These are phyloP conservation scores for Orbilia brochopaga DNA, from an alignment of 2,329 filamentous ascomycete genomes.

Conservation along the genomic window DNA sequence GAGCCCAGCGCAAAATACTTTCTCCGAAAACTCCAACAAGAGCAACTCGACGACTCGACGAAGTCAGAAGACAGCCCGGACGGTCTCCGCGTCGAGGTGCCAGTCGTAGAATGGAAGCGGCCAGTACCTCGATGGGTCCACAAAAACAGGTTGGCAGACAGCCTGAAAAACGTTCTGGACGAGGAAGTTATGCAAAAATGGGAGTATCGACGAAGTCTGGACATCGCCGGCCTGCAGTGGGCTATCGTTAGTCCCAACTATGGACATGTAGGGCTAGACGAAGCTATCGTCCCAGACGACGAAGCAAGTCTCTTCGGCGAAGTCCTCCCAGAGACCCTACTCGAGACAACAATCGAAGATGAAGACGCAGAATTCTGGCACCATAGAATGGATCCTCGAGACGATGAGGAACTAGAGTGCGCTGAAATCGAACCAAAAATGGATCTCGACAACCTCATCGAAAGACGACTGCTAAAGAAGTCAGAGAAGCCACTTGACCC, in stretches of 20 bases:
- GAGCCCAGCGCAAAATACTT: conserved; percentile 40
- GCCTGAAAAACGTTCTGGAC: background rate
- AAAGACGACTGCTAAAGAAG: conserved; percentile 8
- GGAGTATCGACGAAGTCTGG: conserved; percentile 46
- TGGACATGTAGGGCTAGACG: background rate
- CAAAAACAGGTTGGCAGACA: background rate
- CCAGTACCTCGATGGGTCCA: conserved; percentile 23
- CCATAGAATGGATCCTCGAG: background rate
- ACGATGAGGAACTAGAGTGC: conserved; percentile 26
- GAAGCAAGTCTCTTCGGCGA: conserved; percentile 14
- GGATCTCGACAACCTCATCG: conserved; percentile 41
- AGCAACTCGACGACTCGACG: conserved; percentile 44
- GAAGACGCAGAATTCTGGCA: conserved; percentile 20
- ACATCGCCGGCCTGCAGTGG: conserved; percentile 46
- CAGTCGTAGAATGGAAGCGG: conserved; percentile 33
- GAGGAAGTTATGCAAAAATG: conserved; percentile 23
- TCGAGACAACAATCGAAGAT: conserved; percentile 32
- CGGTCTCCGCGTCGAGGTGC: conserved; percentile 23
- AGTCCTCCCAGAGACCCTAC: background rate
- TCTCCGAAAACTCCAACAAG: conserved; percentile 35
- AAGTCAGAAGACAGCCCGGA: background rate
- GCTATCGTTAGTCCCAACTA: conserved; percentile 2
- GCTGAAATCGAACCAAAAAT: conserved; percentile 38
- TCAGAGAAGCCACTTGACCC: background rate
- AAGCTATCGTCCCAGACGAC: conserved; percentile 17